Percentiles rank a stretch among this genome's conserved stretches.
phyloP scores from a whole-genome alignment of 2,329 filamentous ascomycete genomes.

The Penicillium sp. region DNA sequence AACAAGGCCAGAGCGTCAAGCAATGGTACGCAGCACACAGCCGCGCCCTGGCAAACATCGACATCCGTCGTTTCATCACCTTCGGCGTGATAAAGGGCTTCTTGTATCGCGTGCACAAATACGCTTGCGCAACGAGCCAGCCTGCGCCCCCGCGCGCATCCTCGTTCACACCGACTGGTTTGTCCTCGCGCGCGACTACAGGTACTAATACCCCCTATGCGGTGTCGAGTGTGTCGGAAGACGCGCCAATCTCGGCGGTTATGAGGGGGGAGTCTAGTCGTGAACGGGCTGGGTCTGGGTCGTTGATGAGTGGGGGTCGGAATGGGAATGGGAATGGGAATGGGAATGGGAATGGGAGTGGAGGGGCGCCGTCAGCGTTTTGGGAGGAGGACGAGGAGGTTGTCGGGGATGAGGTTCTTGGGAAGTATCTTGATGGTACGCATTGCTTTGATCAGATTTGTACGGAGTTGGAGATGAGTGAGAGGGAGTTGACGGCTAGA shows the following conservation, averaged over 20 bases:
- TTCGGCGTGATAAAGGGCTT: constrained; percentile 96
- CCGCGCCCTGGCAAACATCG: constrained; percentile 70
- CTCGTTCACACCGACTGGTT: constrained; percentile 23
- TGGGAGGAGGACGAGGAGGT: constrained; percentile 34
- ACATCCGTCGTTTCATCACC: constrained; percentile 86
- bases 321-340: constrained; percentile 11
- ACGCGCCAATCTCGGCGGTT: constrained; percentile 12
- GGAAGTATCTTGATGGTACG: constrained; percentile 47
- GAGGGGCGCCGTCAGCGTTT: constrained; percentile 15
- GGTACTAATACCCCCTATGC: constrained; percentile 33
- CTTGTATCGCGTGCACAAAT: constrained; percentile 88
- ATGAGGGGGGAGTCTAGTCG: constrained; percentile 15
- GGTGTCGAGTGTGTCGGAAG: constrained; percentile 22
- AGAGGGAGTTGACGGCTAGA: constrained; percentile 44
- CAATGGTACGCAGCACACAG: constrained; percentile 81
- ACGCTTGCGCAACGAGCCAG: constrained; percentile 59
- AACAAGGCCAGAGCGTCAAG: constrained; percentile 76
- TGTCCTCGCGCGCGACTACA: constrained; percentile 31
- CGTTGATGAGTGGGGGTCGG: constrained; percentile 30
- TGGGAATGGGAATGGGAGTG: too few relatives aligned
- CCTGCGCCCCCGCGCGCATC: constrained; percentile 29
- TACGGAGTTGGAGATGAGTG: constrained; percentile 49
- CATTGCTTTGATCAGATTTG: constrained; percentile 53
- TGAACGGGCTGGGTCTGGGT: constrained; percentile 27
- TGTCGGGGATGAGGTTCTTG: constrained; percentile 36